A percentile compares a stretch with the other conserved stretches of the same genome.
Evolutionary conservation across 2,329 filamentous ascomycete species (phyloP).

Genomic region (Fusarium ambrosium): DNA sequence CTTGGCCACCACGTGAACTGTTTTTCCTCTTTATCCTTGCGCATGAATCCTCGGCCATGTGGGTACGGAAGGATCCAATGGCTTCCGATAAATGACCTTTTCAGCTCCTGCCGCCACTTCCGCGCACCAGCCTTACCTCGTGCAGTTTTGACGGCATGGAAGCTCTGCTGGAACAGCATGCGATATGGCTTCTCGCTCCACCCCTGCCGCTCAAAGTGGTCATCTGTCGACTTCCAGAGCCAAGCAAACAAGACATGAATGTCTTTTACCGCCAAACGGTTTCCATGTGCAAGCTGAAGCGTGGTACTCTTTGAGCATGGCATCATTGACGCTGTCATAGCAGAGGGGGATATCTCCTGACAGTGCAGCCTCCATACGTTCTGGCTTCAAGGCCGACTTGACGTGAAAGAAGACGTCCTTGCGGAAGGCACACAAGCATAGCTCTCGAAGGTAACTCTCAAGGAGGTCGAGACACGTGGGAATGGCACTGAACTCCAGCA

Average conservation of each 20-base stretch:
- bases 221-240: not conserved
- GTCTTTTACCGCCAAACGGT: not conserved
- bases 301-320: not conserved
- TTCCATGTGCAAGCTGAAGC: not conserved
- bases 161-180: not conserved
- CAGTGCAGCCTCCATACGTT: not conserved
- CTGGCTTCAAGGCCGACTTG: not conserved
- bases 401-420: slow-evolving; percentile 7
- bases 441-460: slow-evolving; percentile 4
- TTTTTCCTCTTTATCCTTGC: not conserved
- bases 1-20: not conserved
- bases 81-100: not conserved
- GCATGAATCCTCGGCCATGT: not conserved
- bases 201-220: not conserved
- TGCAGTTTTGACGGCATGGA: not conserved
- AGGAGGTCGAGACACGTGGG: not conserved
- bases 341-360: slow-evolving; percentile 5
- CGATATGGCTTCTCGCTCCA: not conserved
- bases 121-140: not conserved
- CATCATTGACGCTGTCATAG: not conserved
- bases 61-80: slow-evolving; percentile 1
- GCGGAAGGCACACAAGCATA: slow-evolving; percentile 4
- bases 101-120: not conserved
- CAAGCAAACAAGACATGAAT: not conserved
- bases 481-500: slow-evolving; percentile 3